Evolutionary conservation across 1,284 basidiomycete genomes (phyloP), one percentile per base, ranked within the genome.

Genomic region (Gomphus sp.): DNA sequence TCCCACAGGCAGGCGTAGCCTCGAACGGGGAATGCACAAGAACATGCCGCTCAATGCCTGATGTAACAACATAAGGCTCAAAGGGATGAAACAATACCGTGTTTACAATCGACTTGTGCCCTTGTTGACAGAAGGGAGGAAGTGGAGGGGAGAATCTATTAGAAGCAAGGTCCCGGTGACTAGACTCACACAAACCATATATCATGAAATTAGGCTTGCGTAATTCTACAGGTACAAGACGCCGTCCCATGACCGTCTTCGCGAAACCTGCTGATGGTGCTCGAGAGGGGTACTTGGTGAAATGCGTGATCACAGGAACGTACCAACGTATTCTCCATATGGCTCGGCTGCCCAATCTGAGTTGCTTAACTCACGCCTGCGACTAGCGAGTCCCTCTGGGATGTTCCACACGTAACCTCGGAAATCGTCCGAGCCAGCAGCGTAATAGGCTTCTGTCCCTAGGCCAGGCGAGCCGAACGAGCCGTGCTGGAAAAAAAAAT

Each of bases 361-460:
- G 2, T 64, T 61, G 47, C 67, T 67, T 44, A 84, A 68, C 54
- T 74, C 72, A 59, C 70, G 66, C 41, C 87, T 75, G 57, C 68
- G 65, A 22, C 76, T 72, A 2, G 67, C 61, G 31, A 91, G 72
- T 12, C 71, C 69, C 3, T 76, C 67, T 2, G 89, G 88, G 37
- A 91, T 74, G 64, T 79, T 80, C 90, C 90, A 92, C n/a, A 89
- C 69, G 64, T 92, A 92, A 11, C 76, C 81, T 36, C 84, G 76
- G 66, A 91, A 92, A 68, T 92, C 87, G 66, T 92, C 89, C 10
- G 87, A 91, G 11, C 90, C 90, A 11, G 80, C 79, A 37, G 76
- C 77, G 65, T 85, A 92, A 65, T 85, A 81, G 33, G 76, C 68
- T 55, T 85, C 83, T 49, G 68, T 70, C 50, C 75, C 73, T n/a